Evolutionary conservation across 441 rosid genomes (phyloP).

Genomic region (Geranium incanum): DNA sequence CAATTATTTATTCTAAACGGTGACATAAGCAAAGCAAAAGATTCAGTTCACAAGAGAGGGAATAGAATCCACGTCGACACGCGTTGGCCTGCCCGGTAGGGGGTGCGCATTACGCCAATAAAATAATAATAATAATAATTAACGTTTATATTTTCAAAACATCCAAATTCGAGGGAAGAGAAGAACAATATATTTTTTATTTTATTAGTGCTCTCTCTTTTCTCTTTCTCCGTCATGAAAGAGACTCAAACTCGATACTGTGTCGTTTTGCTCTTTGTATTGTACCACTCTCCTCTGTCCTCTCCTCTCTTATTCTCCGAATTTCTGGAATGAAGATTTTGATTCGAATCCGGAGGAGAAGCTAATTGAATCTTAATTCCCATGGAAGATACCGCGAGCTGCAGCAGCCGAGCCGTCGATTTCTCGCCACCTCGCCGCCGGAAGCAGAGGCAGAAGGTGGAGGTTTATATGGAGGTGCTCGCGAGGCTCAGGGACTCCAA

Average conservation of each 20-base stretch:
- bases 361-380: neutral
- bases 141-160: conserved; percentile 8
- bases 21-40: conserved; percentile 29
- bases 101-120: conserved; percentile 41
- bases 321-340: neutral
- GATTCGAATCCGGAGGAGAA: neutral
- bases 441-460: conserved; percentile 38
- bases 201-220: neutral
- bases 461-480: conserved; percentile 43
- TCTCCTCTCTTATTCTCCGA: conserved; percentile 1
- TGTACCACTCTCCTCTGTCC: neutral
- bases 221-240: conserved; percentile 1
- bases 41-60: conserved; percentile 10
- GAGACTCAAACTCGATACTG: neutral
- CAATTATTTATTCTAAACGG: conserved; percentile 1
- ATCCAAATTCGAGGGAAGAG: neutral
- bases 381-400: conserved; percentile 58
- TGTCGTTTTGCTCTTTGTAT: neutral
- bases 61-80: conserved; percentile 48
- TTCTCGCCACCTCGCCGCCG: conserved; percentile 28
- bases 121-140: neutral
- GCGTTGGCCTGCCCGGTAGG: conserved; percentile 17
- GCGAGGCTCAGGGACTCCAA: conserved; percentile 38
- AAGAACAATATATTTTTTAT: neutral
- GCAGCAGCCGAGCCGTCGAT: conserved; percentile 47